Percentiles rank a stretch among this genome's conserved stretches.
Evolutionary conservation across 192 early-diverging fungal genomes (phyloP).

Genomic region (Rhizophlyctis rosea): DNA sequence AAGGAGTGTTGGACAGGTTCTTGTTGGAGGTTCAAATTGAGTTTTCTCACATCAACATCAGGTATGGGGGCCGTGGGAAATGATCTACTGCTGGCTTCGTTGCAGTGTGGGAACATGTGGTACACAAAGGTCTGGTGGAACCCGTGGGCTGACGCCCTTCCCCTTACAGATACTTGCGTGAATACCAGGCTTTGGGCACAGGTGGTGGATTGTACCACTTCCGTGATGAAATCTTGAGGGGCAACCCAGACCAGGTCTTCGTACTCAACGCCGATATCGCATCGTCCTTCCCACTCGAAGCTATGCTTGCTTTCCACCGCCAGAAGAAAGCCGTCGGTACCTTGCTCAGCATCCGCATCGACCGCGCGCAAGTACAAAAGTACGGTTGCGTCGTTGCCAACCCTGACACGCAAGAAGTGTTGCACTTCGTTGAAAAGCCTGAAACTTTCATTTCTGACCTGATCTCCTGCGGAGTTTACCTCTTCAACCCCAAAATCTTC

Average conservation of each 20-base stretch:
- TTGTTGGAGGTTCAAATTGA: constrained; percentile 81
- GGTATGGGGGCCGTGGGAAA: constrained; percentile 47
- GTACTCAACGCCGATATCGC: constrained; percentile 97
- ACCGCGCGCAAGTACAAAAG: constrained; percentile 71
- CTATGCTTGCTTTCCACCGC: constrained; percentile 81
- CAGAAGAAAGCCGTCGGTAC: constrained; percentile 81
- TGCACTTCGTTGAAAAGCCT: constrained; percentile 99
- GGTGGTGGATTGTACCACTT: constrained; percentile 98
- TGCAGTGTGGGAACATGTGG: too few species aligned
- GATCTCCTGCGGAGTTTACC: constrained; percentile 92
- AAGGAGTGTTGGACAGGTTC: constrained; percentile 87
- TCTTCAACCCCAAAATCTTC: constrained; percentile 90
- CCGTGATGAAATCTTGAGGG: constrained; percentile 94
- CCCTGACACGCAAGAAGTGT: constrained; percentile 80
- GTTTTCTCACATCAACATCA: constrained; percentile 81
- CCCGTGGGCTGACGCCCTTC: background rate
- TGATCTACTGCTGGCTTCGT: too few species aligned
- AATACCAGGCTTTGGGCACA: constrained; percentile 95
- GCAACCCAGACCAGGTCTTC: constrained; percentile 87
- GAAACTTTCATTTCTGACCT: constrained; percentile 91
- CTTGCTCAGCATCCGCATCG: constrained; percentile 85
- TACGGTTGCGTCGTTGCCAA: constrained; percentile 95
- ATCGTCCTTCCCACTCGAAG: constrained; percentile 86
- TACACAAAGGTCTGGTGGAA: background rate
- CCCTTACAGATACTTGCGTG: constrained; percentile 80